phyloP scores from a whole-genome alignment of 2,329 filamentous ascomycete genomes.

The Trichophaea hybrida region DNA sequence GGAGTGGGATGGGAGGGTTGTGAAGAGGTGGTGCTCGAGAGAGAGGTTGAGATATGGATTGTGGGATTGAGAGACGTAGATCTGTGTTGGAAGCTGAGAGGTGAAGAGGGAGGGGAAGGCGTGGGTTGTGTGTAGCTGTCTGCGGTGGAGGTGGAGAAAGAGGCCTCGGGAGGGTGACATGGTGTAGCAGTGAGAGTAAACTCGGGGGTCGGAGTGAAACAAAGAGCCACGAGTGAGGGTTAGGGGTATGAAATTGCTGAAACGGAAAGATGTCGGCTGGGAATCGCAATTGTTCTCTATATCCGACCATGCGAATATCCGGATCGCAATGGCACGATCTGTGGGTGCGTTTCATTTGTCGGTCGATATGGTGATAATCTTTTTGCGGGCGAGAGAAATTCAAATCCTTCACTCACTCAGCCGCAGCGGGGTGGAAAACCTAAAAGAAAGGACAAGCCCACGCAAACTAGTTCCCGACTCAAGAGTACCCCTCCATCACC shows the following conservation, averaged over 20 bases:
- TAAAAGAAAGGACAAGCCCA: background rate
- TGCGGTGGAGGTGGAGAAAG: background rate
- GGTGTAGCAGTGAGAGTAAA: background rate
- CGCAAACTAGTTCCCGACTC: background rate
- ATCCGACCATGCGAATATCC: too few species aligned
- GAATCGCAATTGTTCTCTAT: too few species aligned
- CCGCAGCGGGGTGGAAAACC: background rate
- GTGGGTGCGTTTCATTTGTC: background rate
- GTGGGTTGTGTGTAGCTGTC: background rate
- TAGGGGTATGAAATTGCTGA: background rate
- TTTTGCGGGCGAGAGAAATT: background rate
- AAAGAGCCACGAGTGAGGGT: background rate
- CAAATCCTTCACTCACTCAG: too few species aligned
- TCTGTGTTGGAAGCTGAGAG: conserved; percentile 35
- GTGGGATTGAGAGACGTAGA: conserved; percentile 54
- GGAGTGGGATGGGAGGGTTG: conserved; percentile 52
- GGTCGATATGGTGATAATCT: background rate
- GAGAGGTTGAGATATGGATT: conserved; percentile 85
- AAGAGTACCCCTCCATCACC: background rate
- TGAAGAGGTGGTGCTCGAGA: conserved; percentile 79
- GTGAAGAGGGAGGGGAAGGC: conserved; percentile 9
- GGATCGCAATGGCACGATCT: background rate
- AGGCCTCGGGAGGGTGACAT: conserved; percentile 23
- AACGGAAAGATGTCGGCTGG: background rate
- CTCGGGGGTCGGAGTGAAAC: background rate